Conservation (phyloP, 352 stramenopile species). For the Phytophthora kernoviae region DNA sequence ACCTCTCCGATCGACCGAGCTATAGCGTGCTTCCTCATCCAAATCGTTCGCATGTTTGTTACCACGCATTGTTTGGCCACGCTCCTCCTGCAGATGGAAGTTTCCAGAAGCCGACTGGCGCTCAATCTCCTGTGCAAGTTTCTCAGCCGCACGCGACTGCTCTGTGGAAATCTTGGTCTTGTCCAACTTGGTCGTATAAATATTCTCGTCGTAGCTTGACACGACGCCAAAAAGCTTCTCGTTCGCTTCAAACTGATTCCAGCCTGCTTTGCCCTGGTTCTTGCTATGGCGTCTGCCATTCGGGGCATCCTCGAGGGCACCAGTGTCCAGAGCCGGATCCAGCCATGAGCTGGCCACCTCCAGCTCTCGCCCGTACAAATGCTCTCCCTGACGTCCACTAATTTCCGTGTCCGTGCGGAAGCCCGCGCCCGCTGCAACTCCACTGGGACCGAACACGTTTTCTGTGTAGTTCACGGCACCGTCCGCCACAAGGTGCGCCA, state of each 20-base stretch:
- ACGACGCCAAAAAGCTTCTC: conserved; percentile 96
- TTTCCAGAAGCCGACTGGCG: conserved; percentile 85
- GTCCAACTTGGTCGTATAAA: conserved; percentile 98
- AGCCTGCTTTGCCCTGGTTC: conserved; percentile 51
- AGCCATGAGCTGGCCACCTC: conserved; percentile 79
- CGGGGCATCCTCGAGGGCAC: conserved; percentile 61
- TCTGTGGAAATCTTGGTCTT: conserved; percentile 90
- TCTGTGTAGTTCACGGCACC: conserved; percentile 72
- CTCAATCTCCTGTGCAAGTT: conserved; percentile 96
- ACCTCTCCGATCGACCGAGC: conserved; percentile 83
- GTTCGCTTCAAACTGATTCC: conserved; percentile 98
- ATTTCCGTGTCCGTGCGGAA: conserved; percentile 93
- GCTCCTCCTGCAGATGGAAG: conserved; percentile 96
- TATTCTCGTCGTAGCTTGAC: conserved; percentile 96
- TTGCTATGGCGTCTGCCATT: conserved; percentile 33
- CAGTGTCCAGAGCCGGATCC: conserved; percentile 78
- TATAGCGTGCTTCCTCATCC: conserved; percentile 97
- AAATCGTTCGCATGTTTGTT: conserved; percentile 49
- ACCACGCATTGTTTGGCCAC: conserved; percentile 53
- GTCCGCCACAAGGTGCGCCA: conserved; percentile 67
- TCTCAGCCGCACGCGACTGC: conserved; percentile 90
- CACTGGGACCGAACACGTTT: conserved; percentile 29
- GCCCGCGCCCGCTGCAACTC: conserved; percentile 25
- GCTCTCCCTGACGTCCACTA: conserved; percentile 67
- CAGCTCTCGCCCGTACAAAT: conserved; percentile 73